phyloP scores from a whole-genome alignment of 345 rosid genomes.

The Streptanthus diversifolius region DNA sequence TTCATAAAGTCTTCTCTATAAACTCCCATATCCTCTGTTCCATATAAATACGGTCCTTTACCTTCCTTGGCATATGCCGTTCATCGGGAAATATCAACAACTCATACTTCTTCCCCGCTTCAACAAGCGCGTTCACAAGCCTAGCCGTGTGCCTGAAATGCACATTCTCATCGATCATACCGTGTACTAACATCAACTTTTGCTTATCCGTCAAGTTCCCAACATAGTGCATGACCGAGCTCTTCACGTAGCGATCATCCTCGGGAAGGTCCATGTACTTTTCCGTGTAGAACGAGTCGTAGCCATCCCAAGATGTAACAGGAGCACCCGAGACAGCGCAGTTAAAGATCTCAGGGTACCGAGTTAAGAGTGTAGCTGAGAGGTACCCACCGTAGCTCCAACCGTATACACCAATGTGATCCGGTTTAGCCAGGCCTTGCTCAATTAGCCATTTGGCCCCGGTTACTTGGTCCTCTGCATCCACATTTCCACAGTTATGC shows the following conservation, averaged over 20 bases:
- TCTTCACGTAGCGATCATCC: constrained; percentile 37
- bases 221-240: constrained; percentile 79
- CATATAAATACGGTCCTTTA: constrained; percentile 70
- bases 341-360: constrained; percentile 61
- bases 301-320: constrained; percentile 96
- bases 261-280: constrained; percentile 93
- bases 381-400: constrained; percentile 99
- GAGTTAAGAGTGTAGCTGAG: constrained; percentile 63
- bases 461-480: constrained; percentile 74
- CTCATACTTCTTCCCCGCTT: constrained; percentile 67
- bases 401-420: constrained; percentile 72
- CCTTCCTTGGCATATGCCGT: constrained; percentile 78
- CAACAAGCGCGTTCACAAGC: constrained; percentile 78
- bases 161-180: constrained; percentile 96
- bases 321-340: constrained; percentile 90
- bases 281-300: constrained; percentile 86
- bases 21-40: constrained; percentile 94
- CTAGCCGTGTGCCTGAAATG: constrained; percentile 91
- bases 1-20: constrained; percentile 61
- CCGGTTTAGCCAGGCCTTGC: constrained; percentile 64
- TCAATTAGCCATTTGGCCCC: constrained; percentile 85
- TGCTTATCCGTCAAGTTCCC: constrained; percentile 52
- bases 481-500: constrained; percentile 51
- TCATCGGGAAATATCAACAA: constrained; percentile 83
- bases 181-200: constrained; percentile 69